Percentiles rank a stretch among this genome's conserved stretches.
Conservation (phyloP, 306 rosid species). For the Heteromeles arbutifolia region DNA sequence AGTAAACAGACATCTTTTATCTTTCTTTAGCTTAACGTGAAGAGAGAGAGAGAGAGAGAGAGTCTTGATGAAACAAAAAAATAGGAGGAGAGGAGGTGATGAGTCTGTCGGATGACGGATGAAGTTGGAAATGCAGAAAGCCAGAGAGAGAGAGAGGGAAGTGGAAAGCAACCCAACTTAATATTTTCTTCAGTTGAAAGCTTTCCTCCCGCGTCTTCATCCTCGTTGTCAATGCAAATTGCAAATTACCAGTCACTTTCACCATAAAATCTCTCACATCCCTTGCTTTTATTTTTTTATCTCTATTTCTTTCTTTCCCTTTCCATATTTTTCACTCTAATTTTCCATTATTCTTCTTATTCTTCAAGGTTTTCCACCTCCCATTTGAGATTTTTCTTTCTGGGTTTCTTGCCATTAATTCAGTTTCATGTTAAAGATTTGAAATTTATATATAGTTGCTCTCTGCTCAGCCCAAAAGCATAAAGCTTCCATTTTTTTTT, state of each 20-base stretch:
- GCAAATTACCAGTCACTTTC: conserved; percentile 17
- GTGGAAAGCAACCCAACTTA: conserved; percentile 5
- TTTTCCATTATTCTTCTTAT: neutral
- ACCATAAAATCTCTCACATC: conserved; percentile 7
- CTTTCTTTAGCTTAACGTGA: neutral
- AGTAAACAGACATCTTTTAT: neutral
- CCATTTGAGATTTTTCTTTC: neutral
- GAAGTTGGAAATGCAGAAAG: neutral
- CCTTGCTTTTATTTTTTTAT: neutral
- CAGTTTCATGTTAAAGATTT: neutral
- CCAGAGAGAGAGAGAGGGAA: neutral
- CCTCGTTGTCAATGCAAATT: conserved; percentile 1
- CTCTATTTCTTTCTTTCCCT: neutral
- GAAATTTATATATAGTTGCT: conserved; percentile 4
- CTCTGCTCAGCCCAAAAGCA: neutral
- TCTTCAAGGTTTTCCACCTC: neutral
- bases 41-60: conserved; percentile 2
- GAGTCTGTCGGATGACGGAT: neutral
- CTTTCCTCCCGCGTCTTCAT: conserved; percentile 1
- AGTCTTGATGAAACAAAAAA: neutral
- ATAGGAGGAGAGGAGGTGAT: neutral
- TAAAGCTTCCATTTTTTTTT: neutral
- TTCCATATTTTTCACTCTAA: neutral
- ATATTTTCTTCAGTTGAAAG: conserved; percentile 24
- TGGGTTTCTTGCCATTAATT: neutral